Evolutionary conservation across 345 rosid species (phyloP).

Genomic region (Rhodomyrtus tomentosa): DNA sequence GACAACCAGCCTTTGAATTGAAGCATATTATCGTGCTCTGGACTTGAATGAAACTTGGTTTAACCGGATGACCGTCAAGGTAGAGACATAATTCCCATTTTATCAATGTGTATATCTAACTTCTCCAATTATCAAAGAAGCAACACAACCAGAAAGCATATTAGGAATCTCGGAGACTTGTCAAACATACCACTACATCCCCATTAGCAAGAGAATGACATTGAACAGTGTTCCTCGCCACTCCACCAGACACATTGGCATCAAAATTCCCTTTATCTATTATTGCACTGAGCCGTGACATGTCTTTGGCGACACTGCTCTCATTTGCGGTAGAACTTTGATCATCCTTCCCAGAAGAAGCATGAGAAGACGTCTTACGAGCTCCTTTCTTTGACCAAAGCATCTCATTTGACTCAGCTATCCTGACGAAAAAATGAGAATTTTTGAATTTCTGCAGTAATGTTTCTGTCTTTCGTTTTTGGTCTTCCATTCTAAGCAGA

Average conservation of each 20-base stretch:
- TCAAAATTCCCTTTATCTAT: constrained; percentile 79
- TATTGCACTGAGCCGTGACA: constrained; percentile 37
- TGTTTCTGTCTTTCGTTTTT: constrained; percentile 54
- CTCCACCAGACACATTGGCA: constrained; percentile 75
- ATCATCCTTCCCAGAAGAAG: constrained; percentile 18
- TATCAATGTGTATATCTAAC: background rate
- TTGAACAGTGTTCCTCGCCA: constrained; percentile 59
- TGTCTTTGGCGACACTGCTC: constrained; percentile 9
- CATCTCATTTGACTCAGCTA: constrained; percentile 71
- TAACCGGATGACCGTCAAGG: background rate
- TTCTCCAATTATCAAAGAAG: background rate
- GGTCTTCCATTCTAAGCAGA: constrained; percentile 80
- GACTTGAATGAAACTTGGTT: background rate
- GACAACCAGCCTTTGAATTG: background rate
- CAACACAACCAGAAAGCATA: background rate
- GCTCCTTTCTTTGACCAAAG: constrained; percentile 75
- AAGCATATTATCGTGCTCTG: background rate
- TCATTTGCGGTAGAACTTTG: constrained; percentile 7
- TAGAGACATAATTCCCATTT: background rate
- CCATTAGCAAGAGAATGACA: constrained; percentile 86
- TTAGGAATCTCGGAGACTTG: background rate
- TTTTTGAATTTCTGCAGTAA: constrained; percentile 68
- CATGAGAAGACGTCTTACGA: constrained; percentile 15
- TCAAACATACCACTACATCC: constrained; percentile 82
- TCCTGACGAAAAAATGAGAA: constrained; percentile 95